Conservation (phyloP, 1,139 yeast genomes). For the Suhomyces yuchorum region DNA sequence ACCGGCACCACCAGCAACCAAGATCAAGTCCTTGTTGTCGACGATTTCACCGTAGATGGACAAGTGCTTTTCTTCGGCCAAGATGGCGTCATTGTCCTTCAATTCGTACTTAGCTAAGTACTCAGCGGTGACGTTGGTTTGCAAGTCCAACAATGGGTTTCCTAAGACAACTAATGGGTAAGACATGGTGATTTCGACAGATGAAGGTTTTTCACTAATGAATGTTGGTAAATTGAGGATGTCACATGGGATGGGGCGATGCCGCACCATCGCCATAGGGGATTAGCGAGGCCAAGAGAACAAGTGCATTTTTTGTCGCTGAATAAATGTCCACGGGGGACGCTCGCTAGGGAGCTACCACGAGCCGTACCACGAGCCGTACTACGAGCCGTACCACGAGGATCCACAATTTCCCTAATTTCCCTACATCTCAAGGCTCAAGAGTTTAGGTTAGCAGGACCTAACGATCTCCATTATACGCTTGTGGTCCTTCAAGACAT, state of each 20-base stretch:
- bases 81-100: conserved; percentile 92
- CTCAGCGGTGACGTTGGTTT: conserved; percentile 69
- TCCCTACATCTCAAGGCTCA: no score
- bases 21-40: conserved; percentile 58
- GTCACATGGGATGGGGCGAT: conserved; percentile 2
- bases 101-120: conserved; percentile 79
- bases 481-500: no score
- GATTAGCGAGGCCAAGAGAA: neutral
- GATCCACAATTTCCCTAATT: no score
- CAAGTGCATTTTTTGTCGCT: neutral
- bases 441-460: no score
- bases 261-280: neutral
- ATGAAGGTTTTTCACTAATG: neutral
- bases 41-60: conserved; percentile 83
- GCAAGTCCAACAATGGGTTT: conserved; percentile 82
- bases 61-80: conserved; percentile 85
- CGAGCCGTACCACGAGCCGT: no score
- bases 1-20: conserved; percentile 99
- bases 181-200: conserved; percentile 29
- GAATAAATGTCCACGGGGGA: no score
- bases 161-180: conserved; percentile 52
- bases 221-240: neutral
- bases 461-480: no score
- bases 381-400: no score
- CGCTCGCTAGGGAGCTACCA: no score